A percentile compares a stretch with the other conserved stretches of the same genome.
These are phyloP conservation scores for Saccharomyces pastorianus DNA, from an alignment of 1,139 yeast species.

Conservation along the genomic window DNA sequence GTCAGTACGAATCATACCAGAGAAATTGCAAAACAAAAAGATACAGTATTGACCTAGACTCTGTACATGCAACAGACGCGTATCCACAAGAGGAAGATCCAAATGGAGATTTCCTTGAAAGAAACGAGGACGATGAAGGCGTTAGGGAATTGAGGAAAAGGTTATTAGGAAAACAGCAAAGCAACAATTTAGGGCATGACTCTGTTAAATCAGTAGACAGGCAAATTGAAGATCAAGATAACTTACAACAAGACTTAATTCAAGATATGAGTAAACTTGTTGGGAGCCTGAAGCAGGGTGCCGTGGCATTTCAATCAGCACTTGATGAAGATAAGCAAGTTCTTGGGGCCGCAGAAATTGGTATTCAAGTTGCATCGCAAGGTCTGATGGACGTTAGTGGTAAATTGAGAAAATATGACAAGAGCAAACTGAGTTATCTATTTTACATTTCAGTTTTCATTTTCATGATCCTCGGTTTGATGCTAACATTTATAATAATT, in stretches of 20 bases:
- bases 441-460: slow-evolving; percentile 28
- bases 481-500: slow-evolving; percentile 31
- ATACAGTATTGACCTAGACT: slow-evolving; percentile 29
- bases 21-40: slow-evolving; percentile 15
- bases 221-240: slow-evolving; percentile 33
- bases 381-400: slow-evolving; percentile 28
- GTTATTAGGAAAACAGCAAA: slow-evolving; percentile 22
- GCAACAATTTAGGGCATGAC: slow-evolving; percentile 7
- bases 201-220: slow-evolving; percentile 25
- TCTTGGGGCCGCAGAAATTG: slow-evolving; percentile 35
- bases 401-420: slow-evolving; percentile 29
- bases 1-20: slow-evolving; percentile 15
- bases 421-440: slow-evolving; percentile 29
- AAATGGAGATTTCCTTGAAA: slow-evolving; percentile 3
- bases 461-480: slow-evolving; percentile 27
- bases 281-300: slow-evolving; percentile 33
- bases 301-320: slow-evolving; percentile 35
- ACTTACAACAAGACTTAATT: slow-evolving; percentile 32
- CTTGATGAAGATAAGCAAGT: slow-evolving; percentile 33
- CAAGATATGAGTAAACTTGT: slow-evolving; percentile 34
- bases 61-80: slow-evolving; percentile 5
- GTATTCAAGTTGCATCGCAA: slow-evolving; percentile 33
- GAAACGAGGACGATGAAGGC: slow-evolving; percentile 20
- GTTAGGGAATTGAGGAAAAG: slow-evolving; percentile 29
- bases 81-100: neutral